Evolutionary conservation across 495 filamentous ascomycete genomes (phyloP), one percentile per base, ranked within the genome.

Genomic region (Entonaema liquescens): DNA sequence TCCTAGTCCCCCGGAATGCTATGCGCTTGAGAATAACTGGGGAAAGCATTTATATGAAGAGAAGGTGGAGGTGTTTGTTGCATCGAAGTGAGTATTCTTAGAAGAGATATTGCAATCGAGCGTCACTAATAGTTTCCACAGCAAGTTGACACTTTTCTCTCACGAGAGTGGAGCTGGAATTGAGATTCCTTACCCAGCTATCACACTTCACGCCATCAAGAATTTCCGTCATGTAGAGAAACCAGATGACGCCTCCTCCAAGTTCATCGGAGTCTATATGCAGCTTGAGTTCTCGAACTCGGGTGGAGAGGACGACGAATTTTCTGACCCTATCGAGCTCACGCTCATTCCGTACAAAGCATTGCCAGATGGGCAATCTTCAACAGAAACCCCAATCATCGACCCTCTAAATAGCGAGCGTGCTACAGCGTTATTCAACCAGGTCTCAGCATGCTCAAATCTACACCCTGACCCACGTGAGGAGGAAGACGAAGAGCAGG

Each of bases 191-290:
- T 99, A 97, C 83, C 93, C 92, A 3, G 80, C 89, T 33, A 93
- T 99, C 75, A 91, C 90, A 29, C 88, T 98, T 9, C 95, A 99
- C 79, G 95, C 94, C 8, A 88, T 94, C 78, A 91, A 94, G 78
- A 86, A 86, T 60, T 79, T 86, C 66, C 81, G 79, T 52, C 73
- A 75, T 17, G 57, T 78, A 3, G 73, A 78, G 53, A 63, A 79
- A 15, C 53, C 71, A 12, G 52, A 78, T 3, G 65, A 71, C 9
- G 67, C 49, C 19, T 62, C 70, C 9, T 62, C 29, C 33, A 71
- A 67, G 5, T 74, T 73, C 19, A 64, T 79, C 28, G 71, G 77
- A 38, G 86, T 97, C 5, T 95, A 93, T 80, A 91, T 97, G 85
- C 90, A 95, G 74, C 84, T 97, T 23, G 88, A 89, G 23, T 85